phyloP scores from a whole-genome alignment of 2,329 filamentous ascomycete genomes.

The Alternaria sp. region DNA sequence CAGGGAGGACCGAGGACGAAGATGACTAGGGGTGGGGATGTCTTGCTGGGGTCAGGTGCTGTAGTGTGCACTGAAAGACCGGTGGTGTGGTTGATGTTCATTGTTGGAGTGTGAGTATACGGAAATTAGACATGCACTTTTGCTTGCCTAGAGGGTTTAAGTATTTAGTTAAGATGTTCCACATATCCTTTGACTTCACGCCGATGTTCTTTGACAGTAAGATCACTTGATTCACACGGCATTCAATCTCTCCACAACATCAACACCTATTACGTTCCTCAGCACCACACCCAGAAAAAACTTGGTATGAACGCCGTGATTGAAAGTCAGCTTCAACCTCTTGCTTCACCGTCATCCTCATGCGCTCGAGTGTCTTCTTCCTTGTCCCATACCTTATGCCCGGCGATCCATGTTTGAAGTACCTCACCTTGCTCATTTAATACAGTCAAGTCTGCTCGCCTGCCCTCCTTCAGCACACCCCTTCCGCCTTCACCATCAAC shows the following conservation, averaged over 20 bases:
- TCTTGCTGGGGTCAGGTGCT: not conserved
- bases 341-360: conserved; percentile 44
- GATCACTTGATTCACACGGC: not conserved
- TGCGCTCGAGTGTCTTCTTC: conserved; percentile 39
- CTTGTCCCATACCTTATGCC: conserved; percentile 57
- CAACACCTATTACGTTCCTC: not conserved
- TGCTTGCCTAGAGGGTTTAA: not conserved
- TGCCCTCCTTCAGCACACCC: conserved; percentile 54
- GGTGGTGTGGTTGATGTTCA: not conserved
- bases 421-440: conserved; percentile 58
- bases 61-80: not conserved
- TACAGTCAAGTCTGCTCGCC: conserved; percentile 61
- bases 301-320: not conserved
- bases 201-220: not conserved
- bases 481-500: conserved; percentile 55
- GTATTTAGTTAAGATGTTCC: not conserved
- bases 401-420: conserved; percentile 62
- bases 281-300: not conserved
- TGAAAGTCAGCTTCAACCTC: conserved; percentile 19
- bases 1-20: conserved; percentile 24
- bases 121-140: not conserved
- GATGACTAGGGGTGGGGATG: conserved; percentile 9
- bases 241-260: not conserved
- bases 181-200: conserved; percentile 1
- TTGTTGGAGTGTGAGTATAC: not conserved